These are phyloP conservation scores for Fragaria ananassa DNA, from an alignment of 306 rosid genomes.

Conservation along the genomic window DNA sequence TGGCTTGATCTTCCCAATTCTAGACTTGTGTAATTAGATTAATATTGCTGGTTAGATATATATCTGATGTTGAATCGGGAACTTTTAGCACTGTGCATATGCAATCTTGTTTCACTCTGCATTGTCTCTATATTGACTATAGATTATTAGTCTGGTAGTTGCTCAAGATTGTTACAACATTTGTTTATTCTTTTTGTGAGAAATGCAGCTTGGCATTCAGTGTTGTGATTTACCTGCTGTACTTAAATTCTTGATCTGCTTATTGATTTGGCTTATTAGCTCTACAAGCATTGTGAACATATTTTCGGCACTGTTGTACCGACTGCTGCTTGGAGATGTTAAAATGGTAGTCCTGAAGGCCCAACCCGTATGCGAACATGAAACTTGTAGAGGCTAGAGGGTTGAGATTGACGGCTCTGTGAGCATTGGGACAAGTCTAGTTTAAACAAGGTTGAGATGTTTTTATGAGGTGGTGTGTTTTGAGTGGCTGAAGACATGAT, in stretches of 20 bases:
- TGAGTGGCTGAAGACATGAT: no score
- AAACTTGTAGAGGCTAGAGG: no score
- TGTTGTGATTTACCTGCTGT: neutral
- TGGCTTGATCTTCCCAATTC: conserved; percentile 20
- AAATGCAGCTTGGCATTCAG: conserved; percentile 6
- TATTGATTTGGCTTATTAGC: neutral
- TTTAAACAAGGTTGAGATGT: no score
- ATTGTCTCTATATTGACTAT: conserved; percentile 9
- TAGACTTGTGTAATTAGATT: conserved; percentile 48
- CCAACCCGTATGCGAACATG: no score
- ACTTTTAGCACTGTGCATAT: conserved; percentile 1
- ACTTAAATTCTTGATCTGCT: neutral
- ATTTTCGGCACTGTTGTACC: no score
- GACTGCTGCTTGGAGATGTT: no score
- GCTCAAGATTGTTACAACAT: conserved; percentile 10
- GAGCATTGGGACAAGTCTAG: no score
- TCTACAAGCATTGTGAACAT: neutral
- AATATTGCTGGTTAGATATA: neutral
- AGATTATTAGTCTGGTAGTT: conserved; percentile 16
- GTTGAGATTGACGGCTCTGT: no score
- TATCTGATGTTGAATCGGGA: conserved; percentile 1
- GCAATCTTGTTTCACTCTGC: neutral
- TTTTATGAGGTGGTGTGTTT: no score
- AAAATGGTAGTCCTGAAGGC: no score
- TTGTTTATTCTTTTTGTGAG: conserved; percentile 26